Conservation (phyloP, 208 protist genomes). For the Angomonas ambiguus region DNA sequence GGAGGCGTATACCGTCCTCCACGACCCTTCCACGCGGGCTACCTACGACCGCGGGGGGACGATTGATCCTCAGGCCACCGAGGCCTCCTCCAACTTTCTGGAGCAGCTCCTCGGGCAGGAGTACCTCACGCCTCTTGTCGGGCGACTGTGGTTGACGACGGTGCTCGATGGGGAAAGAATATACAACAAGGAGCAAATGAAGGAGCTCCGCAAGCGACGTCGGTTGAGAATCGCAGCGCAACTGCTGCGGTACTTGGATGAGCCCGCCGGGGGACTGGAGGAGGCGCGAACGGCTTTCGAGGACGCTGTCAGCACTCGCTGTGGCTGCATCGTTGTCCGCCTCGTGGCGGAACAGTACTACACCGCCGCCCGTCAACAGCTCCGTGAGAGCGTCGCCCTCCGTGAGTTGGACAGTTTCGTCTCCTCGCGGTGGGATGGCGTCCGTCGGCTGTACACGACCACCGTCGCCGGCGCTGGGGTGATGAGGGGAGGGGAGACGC, state of each 20-base stretch:
- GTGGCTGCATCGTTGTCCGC: constrained; percentile 18
- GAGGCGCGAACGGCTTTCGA: not conserved
- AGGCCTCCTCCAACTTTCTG: not conserved
- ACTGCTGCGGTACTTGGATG: constrained; percentile 22
- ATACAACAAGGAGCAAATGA: constrained; percentile 6
- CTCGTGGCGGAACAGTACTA: constrained; percentile 31
- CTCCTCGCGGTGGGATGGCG: constrained; percentile 9
- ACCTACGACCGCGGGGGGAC: constrained; percentile 94
- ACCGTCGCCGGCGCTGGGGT: constrained; percentile 10
- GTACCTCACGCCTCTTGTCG: constrained; percentile 33
- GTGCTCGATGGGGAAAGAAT: not conserved
- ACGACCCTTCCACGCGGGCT: constrained; percentile 93
- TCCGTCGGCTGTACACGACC: not conserved
- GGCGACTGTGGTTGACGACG: constrained; percentile 14
- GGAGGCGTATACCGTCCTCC: constrained; percentile 97
- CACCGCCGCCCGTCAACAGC: constrained; percentile 21
- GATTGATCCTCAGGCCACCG: not conserved
- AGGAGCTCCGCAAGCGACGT: constrained; percentile 18
- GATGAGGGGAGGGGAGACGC: not conserved
- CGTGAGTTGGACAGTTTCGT: constrained; percentile 29
- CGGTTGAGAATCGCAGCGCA: constrained; percentile 26
- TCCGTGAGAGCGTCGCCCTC: constrained; percentile 6
- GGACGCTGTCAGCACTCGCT: constrained; percentile 27
- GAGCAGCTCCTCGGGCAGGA: constrained; percentile 10
- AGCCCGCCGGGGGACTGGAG: constrained; percentile 2